phyloP scores from a whole-genome alignment of 2,329 filamentous ascomycete species.

The Coniosporium tulheliwenetii region DNA sequence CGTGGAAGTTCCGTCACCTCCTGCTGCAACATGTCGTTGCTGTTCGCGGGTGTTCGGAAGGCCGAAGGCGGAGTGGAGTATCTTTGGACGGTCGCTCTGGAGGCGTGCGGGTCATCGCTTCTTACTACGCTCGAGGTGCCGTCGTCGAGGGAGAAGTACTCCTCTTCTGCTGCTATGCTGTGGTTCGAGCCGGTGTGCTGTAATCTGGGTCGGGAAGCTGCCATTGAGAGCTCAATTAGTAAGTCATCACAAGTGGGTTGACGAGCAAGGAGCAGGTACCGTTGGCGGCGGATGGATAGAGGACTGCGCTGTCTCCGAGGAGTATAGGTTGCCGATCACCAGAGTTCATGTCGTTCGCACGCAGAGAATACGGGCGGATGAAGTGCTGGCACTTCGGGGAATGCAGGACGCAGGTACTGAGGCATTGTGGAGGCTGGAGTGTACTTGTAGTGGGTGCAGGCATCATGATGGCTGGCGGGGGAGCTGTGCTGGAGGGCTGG shows the following conservation, averaged over 20 bases:
- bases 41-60: conserved; percentile 15
- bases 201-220: conserved; percentile 23
- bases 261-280: too few relatives aligned
- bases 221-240: conserved; percentile 5
- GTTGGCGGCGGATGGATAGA: too few relatives aligned
- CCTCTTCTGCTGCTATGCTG: conserved; percentile 32
- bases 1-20: background rate
- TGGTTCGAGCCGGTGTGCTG: conserved; percentile 26
- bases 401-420: too few relatives aligned
- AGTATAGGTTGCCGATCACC: too few relatives aligned
- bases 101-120: conserved; percentile 10
- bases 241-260: background rate
- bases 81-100: conserved; percentile 11
- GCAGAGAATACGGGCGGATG: too few relatives aligned
- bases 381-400: too few relatives aligned
- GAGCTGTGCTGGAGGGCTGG: too few relatives aligned
- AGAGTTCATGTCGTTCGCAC: too few relatives aligned
- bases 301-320: too few relatives aligned
- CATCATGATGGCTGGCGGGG: too few relatives aligned
- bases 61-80: conserved; percentile 17
- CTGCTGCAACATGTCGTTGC: background rate
- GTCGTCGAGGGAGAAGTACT: conserved; percentile 33
- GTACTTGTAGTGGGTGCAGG: too few relatives aligned
- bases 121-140: conserved; percentile 17
- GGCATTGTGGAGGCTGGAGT: too few relatives aligned